phyloP scores from a whole-genome alignment of 768 basidiomycete genomes.

The Tephrocybe sp. region DNA sequence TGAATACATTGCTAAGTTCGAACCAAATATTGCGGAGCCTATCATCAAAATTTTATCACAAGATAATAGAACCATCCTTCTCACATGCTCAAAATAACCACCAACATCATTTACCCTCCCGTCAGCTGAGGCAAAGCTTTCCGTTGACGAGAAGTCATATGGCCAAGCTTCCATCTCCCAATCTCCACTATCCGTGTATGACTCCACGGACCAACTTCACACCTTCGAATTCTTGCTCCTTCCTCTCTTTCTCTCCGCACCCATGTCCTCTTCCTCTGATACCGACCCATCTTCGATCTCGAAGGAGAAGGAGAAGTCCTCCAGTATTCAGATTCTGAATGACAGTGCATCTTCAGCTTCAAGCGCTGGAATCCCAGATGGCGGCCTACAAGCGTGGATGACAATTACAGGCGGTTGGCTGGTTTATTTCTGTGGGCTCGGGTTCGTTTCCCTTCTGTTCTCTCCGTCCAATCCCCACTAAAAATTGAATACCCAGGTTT shows the following conservation, averaged over 20 bases:
- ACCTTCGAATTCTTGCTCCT: background rate
- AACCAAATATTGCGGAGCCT: too few relatives aligned
- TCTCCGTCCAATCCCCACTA: too few relatives aligned
- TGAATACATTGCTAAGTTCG: too few relatives aligned
- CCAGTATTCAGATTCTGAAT: background rate
- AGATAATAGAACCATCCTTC: too few relatives aligned
- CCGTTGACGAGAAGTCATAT: too few relatives aligned
- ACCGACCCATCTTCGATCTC: too few relatives aligned
- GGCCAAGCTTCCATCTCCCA: too few relatives aligned
- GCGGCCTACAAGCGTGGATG: conserved; percentile 15
- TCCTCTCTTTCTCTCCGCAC: background rate
- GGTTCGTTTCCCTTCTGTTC: background rate
- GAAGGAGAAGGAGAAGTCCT: background rate
- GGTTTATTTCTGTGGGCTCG: conserved; percentile 18
- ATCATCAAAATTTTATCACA: too few relatives aligned
- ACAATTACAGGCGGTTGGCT: conserved; percentile 17
- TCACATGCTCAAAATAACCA: too few relatives aligned
- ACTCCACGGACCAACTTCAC: background rate
- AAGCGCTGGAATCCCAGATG: conserved; percentile 5
- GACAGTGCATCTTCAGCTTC: background rate
- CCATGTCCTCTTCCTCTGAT: background rate
- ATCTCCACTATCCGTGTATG: too few relatives aligned
- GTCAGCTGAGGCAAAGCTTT: too few relatives aligned
- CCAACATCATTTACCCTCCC: too few relatives aligned
- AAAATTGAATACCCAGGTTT: conserved; percentile 7